Conservation (phyloP, 768 basidiomycete species). For the Asterophora lycoperdoides region DNA sequence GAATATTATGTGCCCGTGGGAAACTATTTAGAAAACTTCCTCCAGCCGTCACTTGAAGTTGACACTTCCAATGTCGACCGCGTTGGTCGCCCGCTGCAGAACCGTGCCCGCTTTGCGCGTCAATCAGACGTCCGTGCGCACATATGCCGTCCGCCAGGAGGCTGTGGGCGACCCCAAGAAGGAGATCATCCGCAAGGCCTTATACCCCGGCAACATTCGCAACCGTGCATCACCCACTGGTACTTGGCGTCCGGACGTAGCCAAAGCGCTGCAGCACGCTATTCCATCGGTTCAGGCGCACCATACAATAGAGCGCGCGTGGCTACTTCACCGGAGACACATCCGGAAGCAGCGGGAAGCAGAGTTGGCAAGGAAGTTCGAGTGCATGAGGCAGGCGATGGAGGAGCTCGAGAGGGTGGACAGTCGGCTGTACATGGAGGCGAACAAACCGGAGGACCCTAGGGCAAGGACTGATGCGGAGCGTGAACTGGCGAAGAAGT, state of each 20-base stretch:
- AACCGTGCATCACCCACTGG: constrained; percentile 73
- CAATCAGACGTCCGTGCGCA: constrained; percentile 22
- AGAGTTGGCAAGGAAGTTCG: constrained; percentile 73
- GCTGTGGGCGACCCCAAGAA: constrained; percentile 52
- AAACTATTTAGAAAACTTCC: constrained; percentile 8
- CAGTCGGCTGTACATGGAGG: constrained; percentile 57
- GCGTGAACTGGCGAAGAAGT: constrained; percentile 52
- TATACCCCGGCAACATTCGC: constrained; percentile 77
- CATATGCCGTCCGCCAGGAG: constrained; percentile 42
- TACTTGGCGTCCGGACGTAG: constrained; percentile 79
- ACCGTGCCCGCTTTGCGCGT: constrained; percentile 29
- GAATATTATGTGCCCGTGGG: constrained; percentile 11
- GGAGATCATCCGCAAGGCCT: constrained; percentile 70
- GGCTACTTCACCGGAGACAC: constrained; percentile 77
- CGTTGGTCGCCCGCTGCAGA: constrained; percentile 33
- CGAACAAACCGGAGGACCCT: constrained; percentile 74
- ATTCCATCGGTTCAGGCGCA: constrained; percentile 88
- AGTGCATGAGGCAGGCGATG: constrained; percentile 82
- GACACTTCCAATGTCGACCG: constrained; percentile 21
- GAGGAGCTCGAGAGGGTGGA: constrained; percentile 67
- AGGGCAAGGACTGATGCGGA: constrained; percentile 54
- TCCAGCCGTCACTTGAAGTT: too few species aligned
- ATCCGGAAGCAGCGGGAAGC: constrained; percentile 63
- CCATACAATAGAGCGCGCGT: constrained; percentile 89
- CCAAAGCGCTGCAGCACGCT: constrained; percentile 70